Evolutionary conservation across 345 rosid genomes (phyloP), one percentile per base, ranked within the genome.

Genomic region (Lenwebbia sp.): DNA sequence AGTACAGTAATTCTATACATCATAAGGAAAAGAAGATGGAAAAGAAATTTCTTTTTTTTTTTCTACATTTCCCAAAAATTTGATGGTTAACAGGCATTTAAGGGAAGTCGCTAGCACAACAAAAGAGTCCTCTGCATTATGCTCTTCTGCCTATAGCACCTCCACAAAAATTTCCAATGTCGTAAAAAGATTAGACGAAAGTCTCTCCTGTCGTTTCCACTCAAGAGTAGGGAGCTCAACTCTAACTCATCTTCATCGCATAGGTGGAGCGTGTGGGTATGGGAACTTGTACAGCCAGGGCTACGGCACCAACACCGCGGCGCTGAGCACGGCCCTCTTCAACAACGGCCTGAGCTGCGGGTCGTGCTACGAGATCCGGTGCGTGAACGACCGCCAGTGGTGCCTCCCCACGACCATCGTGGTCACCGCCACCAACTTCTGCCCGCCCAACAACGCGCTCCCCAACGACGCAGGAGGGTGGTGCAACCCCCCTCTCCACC

Each of bases 191-290:
- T 55, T 23, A 55, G 58, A 23, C 2, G 3, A 55, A 22, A 22
- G n/a, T 55, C 58, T 22, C 4, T 9, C 58, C 58, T 3, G 58
- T 55, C 58, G 25, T n/a, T 55, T 22, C 58, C 58, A 3, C 58
- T 55, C n/a, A 4, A 8, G 26, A 55, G n/a, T 8, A 33, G 78
- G 78, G 7, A 70, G 25, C 25, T 70, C 78, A 4, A 33, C 78
- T 70, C 47, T 37, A 17, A 70, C 53, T 33, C 78, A 84, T 44
- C 82, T 53, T 25, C 40, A 84, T 82, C 54, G 2, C 82, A 19
- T 87, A 93, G 96, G 94, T 82, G 96, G 96, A 30, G 95, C 96
- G 78, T 94, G 94, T 85, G 96, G 96, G 25, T 94, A 94, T 44
- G 96, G 95, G 7, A 93, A 93, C 83, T 86, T 92, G 11, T 93